A percentile compares a stretch with the other conserved stretches of the same genome.
phyloP scores from a whole-genome alignment of 2,329 filamentous ascomycete species.

The Chalaropsis ovoidea region DNA sequence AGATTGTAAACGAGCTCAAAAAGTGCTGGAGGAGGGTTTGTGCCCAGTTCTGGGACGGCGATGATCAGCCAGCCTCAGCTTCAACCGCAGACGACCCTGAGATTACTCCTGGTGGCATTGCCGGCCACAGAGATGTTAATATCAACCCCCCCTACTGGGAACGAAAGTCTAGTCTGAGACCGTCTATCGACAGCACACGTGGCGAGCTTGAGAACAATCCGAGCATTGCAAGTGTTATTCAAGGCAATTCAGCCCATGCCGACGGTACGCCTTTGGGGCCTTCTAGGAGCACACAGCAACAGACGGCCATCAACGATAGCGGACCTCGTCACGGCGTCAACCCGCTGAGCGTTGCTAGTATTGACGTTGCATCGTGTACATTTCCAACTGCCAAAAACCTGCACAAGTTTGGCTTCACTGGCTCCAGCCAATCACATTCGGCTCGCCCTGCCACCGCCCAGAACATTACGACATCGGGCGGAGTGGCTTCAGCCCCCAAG shows the following conservation, averaged over 20 bases:
- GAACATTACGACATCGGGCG: constrained; percentile 35
- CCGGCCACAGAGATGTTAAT: constrained; percentile 48
- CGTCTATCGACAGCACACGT: constrained; percentile 18
- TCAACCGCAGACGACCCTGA: constrained; percentile 49
- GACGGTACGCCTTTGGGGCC: constrained; percentile 12
- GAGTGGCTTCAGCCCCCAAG: constrained; percentile 49
- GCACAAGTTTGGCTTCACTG: constrained; percentile 28
- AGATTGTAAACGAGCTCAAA: constrained; percentile 87
- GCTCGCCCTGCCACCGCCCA: constrained; percentile 38
- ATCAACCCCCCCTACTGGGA: constrained; percentile 12
- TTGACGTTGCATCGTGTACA: constrained; percentile 54
- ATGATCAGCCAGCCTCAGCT: constrained; percentile 46
- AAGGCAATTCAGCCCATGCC: constrained; percentile 7
- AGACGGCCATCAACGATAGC: neutral
- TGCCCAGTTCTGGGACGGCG: constrained; percentile 74
- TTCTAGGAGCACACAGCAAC: neutral
- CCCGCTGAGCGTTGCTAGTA: constrained; percentile 48
- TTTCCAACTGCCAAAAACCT: constrained; percentile 45
- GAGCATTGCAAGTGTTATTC: constrained; percentile 7
- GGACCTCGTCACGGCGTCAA: constrained; percentile 17
- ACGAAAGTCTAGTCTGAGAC: neutral
- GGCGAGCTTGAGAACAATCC: constrained; percentile 17
- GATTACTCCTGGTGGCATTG: constrained; percentile 65
- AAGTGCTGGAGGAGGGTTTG: constrained; percentile 95
- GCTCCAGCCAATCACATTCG: constrained; percentile 29